Percentiles rank a stretch among this genome's conserved stretches.
These are phyloP conservation scores for Arctium minus DNA, from an alignment of 129 eudicot species.

Conservation along the genomic window DNA sequence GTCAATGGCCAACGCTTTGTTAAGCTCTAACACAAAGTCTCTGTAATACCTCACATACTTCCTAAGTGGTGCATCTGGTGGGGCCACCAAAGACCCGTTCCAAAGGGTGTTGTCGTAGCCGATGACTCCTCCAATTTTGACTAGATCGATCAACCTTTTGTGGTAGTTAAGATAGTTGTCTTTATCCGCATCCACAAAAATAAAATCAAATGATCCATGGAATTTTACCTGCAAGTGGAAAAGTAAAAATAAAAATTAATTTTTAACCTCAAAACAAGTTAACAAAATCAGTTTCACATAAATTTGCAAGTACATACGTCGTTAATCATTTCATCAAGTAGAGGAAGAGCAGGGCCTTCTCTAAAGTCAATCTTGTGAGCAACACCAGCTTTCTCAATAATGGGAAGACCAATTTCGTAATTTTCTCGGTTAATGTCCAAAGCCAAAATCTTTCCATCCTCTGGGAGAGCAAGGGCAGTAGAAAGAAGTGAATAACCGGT, in stretches of 20 bases:
- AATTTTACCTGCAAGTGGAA: no score
- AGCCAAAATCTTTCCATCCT: conserved; percentile 49
- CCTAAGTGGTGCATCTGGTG: no score
- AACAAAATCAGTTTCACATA: not conserved
- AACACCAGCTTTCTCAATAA: conserved; percentile 32
- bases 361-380: conserved; percentile 34
- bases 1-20: no score
- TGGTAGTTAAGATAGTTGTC: no score
- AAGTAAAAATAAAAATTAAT: not conserved
- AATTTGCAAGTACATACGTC: not conserved
- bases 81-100: no score
- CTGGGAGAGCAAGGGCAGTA: conserved; percentile 51
- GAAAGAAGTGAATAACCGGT: conserved; percentile 55
- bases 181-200: no score
- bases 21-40: no score
- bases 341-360: conserved; percentile 36
- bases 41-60: no score
- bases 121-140: no score
- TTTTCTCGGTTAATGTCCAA: conserved; percentile 31
- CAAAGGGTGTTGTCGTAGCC: no score
- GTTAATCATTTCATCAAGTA: conserved; percentile 19
- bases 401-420: conserved; percentile 30
- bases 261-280: not conserved
- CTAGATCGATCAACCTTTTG: no score
- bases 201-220: no score